Evolutionary conservation across 192 early-diverging fungal species (phyloP).

Genomic region (Phlyctochytrium bullatum): DNA sequence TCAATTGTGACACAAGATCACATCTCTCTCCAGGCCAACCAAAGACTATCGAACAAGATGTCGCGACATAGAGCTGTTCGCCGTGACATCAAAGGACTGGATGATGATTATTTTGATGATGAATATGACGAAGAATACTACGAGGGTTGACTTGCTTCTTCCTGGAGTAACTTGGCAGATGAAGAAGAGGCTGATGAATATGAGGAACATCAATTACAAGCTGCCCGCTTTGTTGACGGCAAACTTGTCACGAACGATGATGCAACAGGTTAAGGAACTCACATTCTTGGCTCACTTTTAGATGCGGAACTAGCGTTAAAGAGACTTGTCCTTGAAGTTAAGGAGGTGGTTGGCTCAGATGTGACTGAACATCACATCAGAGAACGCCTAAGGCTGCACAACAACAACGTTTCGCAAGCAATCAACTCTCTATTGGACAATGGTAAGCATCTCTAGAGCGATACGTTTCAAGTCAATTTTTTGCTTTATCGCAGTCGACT

Average conservation of each 20-base stretch:
- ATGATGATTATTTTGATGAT: too few species aligned
- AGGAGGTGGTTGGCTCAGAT: constrained; percentile 54
- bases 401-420: constrained; percentile 67
- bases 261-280: constrained; percentile 25
- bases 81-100: too few species aligned
- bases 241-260: constrained; percentile 1
- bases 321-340: constrained; percentile 57
- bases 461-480: too few species aligned
- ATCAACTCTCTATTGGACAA: constrained; percentile 69
- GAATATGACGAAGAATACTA: neutral
- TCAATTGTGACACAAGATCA: too few species aligned
- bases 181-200: neutral
- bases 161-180: neutral
- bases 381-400: constrained; percentile 70
- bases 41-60: too few species aligned
- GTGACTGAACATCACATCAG: constrained; percentile 66
- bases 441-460: neutral
- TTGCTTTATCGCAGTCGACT: too few species aligned
- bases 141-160: neutral
- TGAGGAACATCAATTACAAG: constrained; percentile 4
- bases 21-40: too few species aligned
- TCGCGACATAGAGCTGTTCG: too few species aligned
- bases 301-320: constrained; percentile 7
- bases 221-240: constrained; percentile 2
- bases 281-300: neutral